These are phyloP conservation scores for Saccharomycopsis schoenii DNA, from an alignment of 805 yeast species.

Conservation along the genomic window DNA sequence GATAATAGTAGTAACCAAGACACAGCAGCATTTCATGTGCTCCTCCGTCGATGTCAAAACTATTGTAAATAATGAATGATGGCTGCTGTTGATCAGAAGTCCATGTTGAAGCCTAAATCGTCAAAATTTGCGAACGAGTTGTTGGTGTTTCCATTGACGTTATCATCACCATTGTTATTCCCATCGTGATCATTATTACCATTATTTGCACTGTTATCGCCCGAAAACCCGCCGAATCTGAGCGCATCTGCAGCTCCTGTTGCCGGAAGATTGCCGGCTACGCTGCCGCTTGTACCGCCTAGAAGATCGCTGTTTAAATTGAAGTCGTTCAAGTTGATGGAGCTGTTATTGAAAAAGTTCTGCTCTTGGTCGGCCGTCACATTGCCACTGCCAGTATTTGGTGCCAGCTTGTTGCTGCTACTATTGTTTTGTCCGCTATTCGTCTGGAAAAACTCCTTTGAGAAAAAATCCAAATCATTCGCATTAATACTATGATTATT, in stretches of 20 bases:
- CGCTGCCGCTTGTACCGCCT: background rate
- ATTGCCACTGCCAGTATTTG: background rate
- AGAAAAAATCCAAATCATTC: conserved; percentile 3
- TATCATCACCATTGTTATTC: background rate
- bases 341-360: conserved; percentile 5
- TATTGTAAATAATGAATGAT: no score
- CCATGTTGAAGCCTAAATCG: conserved; percentile 15
- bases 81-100: background rate
- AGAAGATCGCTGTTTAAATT: conserved; percentile 7
- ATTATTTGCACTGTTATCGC: background rate
- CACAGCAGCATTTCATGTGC: background rate
- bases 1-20: no score
- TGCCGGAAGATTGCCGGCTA: background rate
- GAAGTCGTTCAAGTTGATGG: conserved; percentile 14
- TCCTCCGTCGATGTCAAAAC: no score
- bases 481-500: conserved; percentile 1
- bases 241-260: background rate
- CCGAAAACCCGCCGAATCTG: conserved; percentile 7
- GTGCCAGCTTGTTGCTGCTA: background rate
- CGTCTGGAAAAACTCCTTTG: background rate
- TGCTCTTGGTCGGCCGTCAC: background rate
- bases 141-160: background rate
- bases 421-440: background rate
- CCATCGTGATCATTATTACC: background rate
- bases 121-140: conserved; percentile 6